Base-by-base conservation (phyloP, 768 basidiomycete species). In the Mycena crocata region DNA sequence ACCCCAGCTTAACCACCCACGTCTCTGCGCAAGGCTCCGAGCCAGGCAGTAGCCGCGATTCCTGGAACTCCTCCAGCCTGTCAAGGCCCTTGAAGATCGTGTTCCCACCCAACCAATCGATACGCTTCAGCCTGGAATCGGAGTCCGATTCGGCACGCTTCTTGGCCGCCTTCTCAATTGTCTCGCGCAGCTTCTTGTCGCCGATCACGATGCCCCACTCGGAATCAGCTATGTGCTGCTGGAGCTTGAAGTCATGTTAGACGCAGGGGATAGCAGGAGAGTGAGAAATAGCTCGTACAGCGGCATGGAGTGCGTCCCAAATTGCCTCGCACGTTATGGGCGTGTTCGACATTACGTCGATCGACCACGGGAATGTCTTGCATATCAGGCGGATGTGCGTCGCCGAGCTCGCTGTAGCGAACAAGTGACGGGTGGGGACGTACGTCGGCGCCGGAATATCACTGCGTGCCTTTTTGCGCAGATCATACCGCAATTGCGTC, bases 71-170 rank as follows among this genome's bases (percentile, higher is more conserved):
- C 14, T 87, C 86, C 64, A 90, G 86, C 75, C 77, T 84, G 71
- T 89, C 87, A 67, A 93, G 71, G 1, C 91, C 91, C 64, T 81
- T 85, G 73, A 92, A 92, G 40, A 86, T 75, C 12, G 86, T 87
- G 34, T 70, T 73, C 39, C 87, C 86, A 7, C 90, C 91, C 9
- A 93, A 72, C 79, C 83, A 89, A 76, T 93, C 91, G 12, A 92
- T 85, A 68, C 91, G 77, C 75, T 83, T 87, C 51, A 87, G 65
- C 55, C 71, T 69, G 64, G 75, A 70, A 51, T 83, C 82, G 50
- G 69, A 71, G 58, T 83, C 80, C 6, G 55, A 66, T 7, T 84
- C 83, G 8, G 76, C 60, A 61, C 90, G 79, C 64, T 81, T 83
- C 77, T 84, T 87, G 57, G 82, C 83, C 2, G 88, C 84, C 55